phyloP scores from a whole-genome alignment of 192 early-diverging fungal genomes.

The Mortierella antarctica region DNA sequence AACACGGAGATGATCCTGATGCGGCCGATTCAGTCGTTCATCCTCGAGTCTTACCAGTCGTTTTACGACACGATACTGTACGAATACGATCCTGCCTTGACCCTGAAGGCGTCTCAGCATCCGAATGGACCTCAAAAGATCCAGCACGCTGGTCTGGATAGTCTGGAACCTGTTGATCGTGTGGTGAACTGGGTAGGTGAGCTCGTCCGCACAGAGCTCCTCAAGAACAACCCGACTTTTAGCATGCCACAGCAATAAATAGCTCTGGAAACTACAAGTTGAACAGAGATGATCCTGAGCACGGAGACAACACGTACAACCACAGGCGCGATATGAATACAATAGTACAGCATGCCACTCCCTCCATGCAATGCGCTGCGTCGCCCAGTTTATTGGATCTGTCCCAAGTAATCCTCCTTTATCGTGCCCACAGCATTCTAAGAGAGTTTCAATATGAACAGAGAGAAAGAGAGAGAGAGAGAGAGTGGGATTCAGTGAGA shows the following conservation, averaged over 20 bases:
- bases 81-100: slow-evolving; percentile 50
- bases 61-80: slow-evolving; percentile 60
- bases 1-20: slow-evolving; percentile 82
- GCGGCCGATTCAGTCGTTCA: slow-evolving; percentile 69
- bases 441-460: not conserved
- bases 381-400: slow-evolving; percentile 61
- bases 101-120: slow-evolving; percentile 30
- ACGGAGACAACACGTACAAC: too few relatives aligned
- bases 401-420: slow-evolving; percentile 96
- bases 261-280: too few relatives aligned
- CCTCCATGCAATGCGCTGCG: too few relatives aligned
- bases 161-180: slow-evolving; percentile 39
- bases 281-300: too few relatives aligned
- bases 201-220: slow-evolving; percentile 23
- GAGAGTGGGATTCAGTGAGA: too few relatives aligned
- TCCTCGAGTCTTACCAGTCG: slow-evolving; percentile 60
- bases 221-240: slow-evolving; percentile 41
- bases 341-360: too few relatives aligned
- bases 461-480: not conserved
- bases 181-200: slow-evolving; percentile 39
- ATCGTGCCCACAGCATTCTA: slow-evolving; percentile 96
- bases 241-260: not conserved
- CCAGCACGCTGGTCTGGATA: slow-evolving; percentile 33
- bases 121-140: slow-evolving; percentile 28
- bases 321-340: too few relatives aligned